Evolutionary conservation across 169 alveolate genomes (phyloP).

Genomic region (Babesia bigemina): DNA sequence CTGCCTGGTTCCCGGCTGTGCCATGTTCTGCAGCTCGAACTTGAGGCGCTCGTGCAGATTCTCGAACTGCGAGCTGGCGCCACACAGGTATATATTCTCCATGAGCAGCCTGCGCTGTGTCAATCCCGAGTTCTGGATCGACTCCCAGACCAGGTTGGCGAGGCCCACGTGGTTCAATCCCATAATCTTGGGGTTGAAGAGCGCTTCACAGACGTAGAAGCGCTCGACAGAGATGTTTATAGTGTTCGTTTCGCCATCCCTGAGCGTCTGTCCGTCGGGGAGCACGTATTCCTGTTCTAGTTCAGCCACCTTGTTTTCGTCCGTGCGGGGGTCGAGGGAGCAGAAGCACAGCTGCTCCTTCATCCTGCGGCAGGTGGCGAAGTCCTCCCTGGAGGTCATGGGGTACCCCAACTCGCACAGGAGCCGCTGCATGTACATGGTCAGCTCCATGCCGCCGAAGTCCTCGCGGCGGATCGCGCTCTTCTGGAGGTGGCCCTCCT

Average conservation of each 20-base stretch:
- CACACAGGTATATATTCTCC: constrained; percentile 70
- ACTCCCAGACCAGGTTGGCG: constrained; percentile 70
- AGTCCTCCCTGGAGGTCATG: constrained; percentile 79
- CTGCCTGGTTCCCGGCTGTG: constrained; percentile 75
- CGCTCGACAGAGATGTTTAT: constrained; percentile 82
- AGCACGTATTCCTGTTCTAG: constrained; percentile 70
- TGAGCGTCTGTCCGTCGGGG: constrained; percentile 84
- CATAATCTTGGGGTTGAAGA: constrained; percentile 78
- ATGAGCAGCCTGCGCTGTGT: constrained; percentile 69
- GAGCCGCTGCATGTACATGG: constrained; percentile 81
- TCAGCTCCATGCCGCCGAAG: constrained; percentile 85
- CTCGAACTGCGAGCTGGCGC: constrained; percentile 72
- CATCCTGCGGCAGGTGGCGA: constrained; percentile 73
- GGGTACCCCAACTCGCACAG: constrained; percentile 80
- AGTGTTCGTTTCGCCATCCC: constrained; percentile 78
- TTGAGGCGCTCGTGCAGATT: constrained; percentile 71
- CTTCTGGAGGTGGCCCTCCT: constrained; percentile 86
- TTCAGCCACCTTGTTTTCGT: constrained; percentile 72
- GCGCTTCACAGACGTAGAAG: constrained; percentile 83
- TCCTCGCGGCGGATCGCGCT: constrained; percentile 79
- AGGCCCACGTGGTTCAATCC: constrained; percentile 67
- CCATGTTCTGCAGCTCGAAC: constrained; percentile 71
- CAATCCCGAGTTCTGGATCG: constrained; percentile 66
- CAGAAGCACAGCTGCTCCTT: constrained; percentile 84
- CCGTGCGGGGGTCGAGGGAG: constrained; percentile 81